Evolutionary conservation across 352 stramenopile species (phyloP).

Genomic region (Phytophthora idaei): DNA sequence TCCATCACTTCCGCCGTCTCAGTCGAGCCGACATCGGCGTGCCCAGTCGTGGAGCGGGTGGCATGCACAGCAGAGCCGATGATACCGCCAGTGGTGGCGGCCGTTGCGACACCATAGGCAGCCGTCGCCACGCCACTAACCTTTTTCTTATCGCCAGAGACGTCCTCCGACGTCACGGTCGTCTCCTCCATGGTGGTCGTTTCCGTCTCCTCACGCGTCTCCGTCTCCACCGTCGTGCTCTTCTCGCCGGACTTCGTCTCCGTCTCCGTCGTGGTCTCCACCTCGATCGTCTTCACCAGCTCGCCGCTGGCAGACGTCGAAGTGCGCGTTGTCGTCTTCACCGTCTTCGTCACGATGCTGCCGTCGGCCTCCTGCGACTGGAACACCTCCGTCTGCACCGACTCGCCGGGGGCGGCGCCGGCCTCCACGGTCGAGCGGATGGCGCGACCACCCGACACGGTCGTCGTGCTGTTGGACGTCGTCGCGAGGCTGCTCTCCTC

Average conservation of each 20-base stretch:
- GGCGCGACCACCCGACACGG: slow-evolving; percentile 2
- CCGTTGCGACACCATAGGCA: background rate
- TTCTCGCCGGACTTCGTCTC: slow-evolving; percentile 10
- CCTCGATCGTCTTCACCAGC: slow-evolving; percentile 18
- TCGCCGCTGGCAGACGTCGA: slow-evolving; percentile 9
- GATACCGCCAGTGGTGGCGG: background rate
- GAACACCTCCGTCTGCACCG: slow-evolving; percentile 14
- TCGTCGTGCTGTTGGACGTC: background rate
- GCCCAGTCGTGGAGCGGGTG: slow-evolving; percentile 4
- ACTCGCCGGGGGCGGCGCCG: slow-evolving; percentile 8
- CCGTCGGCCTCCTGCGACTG: slow-evolving; percentile 10
- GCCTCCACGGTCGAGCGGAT: slow-evolving; percentile 6
- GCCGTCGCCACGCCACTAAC: slow-evolving; percentile 5
- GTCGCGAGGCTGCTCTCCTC: slow-evolving; percentile 12
- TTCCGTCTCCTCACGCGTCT: slow-evolving; percentile 4
- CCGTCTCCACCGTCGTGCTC: slow-evolving; percentile 2
- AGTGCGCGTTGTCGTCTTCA: slow-evolving; percentile 10
- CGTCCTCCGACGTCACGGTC: slow-evolving; percentile 4
- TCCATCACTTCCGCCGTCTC: slow-evolving; percentile 4
- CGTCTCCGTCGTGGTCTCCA: slow-evolving; percentile 16
- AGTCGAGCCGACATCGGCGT: slow-evolving; percentile 1
- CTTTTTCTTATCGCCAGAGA: slow-evolving; percentile 2
- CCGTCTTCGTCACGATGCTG: slow-evolving; percentile 22
- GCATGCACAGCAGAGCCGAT: slow-evolving; percentile 16
- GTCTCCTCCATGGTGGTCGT: slow-evolving; percentile 10